Conservation (phyloP, 225 moss, liverwort and hornwort genomes). For the Asterella californica region DNA sequence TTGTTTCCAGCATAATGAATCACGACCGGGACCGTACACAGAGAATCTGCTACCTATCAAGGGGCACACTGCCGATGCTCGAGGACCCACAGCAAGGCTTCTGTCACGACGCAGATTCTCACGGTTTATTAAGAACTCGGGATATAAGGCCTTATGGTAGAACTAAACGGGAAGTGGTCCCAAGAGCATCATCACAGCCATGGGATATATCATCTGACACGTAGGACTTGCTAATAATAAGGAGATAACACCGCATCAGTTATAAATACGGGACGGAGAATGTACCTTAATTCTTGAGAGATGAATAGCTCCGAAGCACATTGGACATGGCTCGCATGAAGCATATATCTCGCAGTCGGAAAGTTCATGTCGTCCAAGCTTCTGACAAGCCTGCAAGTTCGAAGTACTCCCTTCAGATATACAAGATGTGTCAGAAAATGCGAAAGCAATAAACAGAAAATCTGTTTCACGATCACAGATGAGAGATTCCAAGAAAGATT, state of each 20-base stretch:
- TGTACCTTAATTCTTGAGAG: conserved; percentile 93
- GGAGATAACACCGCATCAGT: not conserved
- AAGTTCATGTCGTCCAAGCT: conserved; percentile 80
- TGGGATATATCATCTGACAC: not conserved
- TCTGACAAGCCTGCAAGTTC: conserved; percentile 80
- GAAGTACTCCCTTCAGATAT: not conserved
- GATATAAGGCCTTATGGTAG: not conserved
- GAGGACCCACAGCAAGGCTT: too few species aligned
- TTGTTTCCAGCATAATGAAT: too few species aligned
- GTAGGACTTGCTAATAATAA: not conserved
- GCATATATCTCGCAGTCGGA: conserved; percentile 96
- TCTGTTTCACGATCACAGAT: too few species aligned
- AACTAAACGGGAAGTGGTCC: not conserved
- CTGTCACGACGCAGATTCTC: not conserved
- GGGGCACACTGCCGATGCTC: too few species aligned
- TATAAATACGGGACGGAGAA: too few species aligned
- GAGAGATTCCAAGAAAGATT: too few species aligned
- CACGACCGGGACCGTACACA: too few species aligned
- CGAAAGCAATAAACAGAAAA: too few species aligned
- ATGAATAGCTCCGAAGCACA: conserved; percentile 99
- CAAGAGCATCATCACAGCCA: not conserved
- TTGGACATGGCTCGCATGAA: conserved; percentile 97
- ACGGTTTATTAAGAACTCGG: not conserved
- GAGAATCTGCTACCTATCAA: too few species aligned
- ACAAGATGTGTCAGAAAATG: too few species aligned